phyloP scores from a whole-genome alignment of 495 filamentous ascomycete species.

The Podospora appendiculata region DNA sequence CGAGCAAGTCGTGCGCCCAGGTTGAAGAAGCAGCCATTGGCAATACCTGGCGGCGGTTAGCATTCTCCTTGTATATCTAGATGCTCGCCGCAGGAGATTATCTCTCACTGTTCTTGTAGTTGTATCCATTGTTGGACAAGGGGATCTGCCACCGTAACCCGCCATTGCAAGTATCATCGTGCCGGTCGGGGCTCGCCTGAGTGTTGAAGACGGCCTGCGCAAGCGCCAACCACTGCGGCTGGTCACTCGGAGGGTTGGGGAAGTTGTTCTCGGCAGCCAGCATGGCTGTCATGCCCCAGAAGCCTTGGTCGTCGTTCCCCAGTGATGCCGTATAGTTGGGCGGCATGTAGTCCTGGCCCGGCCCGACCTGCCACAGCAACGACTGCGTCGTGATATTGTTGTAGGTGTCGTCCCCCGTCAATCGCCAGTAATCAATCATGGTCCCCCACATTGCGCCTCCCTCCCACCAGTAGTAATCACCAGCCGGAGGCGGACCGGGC shows the following conservation, averaged over 20 bases:
- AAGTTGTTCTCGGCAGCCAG: conserved; percentile 66
- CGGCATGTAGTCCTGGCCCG: conserved; percentile 58
- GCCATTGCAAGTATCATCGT: conserved; percentile 59
- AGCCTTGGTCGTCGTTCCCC: conserved; percentile 79
- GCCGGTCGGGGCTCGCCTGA: conserved; percentile 47
- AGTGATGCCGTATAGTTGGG: conserved; percentile 66
- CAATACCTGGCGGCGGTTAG: conserved; percentile 42
- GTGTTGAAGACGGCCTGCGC: conserved; percentile 75
- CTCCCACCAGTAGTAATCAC: conserved; percentile 60
- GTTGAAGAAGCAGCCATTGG: conserved; percentile 83
- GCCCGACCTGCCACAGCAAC: conserved; percentile 63
- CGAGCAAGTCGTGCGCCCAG: conserved; percentile 68
- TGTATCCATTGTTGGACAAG: conserved; percentile 66
- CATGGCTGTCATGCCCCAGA: conserved; percentile 72
- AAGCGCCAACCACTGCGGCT: conserved; percentile 64
- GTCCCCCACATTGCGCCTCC: conserved; percentile 67
- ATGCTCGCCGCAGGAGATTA: neutral
- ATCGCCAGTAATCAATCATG: conserved; percentile 71
- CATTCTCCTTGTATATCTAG: neutral
- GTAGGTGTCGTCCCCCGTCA: conserved; percentile 64
- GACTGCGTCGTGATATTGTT: conserved; percentile 54
- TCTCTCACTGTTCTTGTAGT: conserved; percentile 73
- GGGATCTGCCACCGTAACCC: conserved; percentile 84
- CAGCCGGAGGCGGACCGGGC: conserved; percentile 42
- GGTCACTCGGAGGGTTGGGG: conserved; percentile 47